phyloP scores from a whole-genome alignment of 331 rosid species.

The Quercus lobata region DNA sequence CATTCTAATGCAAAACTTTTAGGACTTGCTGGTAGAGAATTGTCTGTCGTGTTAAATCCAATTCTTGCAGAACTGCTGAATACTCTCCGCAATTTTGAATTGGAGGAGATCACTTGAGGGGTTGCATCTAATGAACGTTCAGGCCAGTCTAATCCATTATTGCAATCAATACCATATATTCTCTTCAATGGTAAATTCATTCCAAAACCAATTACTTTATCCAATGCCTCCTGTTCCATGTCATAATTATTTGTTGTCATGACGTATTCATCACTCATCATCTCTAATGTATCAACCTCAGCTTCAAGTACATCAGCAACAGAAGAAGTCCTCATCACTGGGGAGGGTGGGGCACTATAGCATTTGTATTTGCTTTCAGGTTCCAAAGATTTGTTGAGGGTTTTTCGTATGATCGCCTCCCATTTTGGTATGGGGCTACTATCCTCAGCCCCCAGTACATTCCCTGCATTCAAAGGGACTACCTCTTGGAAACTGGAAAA shows the following conservation, averaged over 20 bases:
- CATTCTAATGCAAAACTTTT: conserved; percentile 14
- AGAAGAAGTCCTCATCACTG: conserved; percentile 73
- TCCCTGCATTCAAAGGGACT: conserved; percentile 94
- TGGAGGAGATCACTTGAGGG: conserved; percentile 56
- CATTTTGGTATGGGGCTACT: conserved; percentile 70
- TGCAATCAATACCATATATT: conserved; percentile 55
- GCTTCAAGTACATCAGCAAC: conserved; percentile 69
- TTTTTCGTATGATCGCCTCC: conserved; percentile 85
- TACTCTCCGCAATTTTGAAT: conserved; percentile 70
- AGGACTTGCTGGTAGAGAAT: conserved; percentile 25
- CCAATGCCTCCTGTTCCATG: conserved; percentile 34
- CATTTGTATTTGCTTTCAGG: conserved; percentile 62
- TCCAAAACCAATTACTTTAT: conserved; percentile 37
- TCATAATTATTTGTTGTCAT: conserved; percentile 24
- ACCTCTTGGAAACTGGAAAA: conserved; percentile 84
- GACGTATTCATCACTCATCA: conserved; percentile 34
- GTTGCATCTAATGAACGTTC: conserved; percentile 77
- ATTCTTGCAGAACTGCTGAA: conserved; percentile 78
- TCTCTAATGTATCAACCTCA: conserved; percentile 44
- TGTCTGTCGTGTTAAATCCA: conserved; percentile 47
- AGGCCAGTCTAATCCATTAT: conserved; percentile 74
- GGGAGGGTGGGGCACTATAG: conserved; percentile 95
- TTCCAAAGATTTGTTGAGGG: conserved; percentile 67
- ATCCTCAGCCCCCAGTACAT: conserved; percentile 93
- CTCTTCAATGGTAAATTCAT: conserved; percentile 49